Conservation (phyloP, 1,284 basidiomycete genomes). For the Sporisorium reilianum region DNA sequence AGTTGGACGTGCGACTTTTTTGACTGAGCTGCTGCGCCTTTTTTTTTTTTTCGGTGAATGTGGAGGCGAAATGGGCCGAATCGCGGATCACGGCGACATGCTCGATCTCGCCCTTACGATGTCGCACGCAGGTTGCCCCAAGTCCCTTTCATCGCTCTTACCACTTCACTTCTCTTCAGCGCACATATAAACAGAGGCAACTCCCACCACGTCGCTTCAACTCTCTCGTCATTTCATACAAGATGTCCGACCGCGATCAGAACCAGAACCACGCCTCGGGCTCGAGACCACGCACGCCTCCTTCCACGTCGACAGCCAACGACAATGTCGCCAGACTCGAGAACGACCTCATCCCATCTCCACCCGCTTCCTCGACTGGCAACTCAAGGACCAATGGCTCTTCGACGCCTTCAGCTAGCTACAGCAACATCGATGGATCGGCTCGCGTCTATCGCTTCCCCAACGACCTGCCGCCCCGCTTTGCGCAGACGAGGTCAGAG, state of each 20-base stretch:
- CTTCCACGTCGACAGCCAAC: constrained; percentile 4
- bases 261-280: constrained; percentile 11
- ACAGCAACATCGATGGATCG: constrained; percentile 36
- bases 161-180: too few relatives aligned
- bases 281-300: constrained; percentile 15
- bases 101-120: not conserved
- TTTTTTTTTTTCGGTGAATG: not conserved
- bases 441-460: constrained; percentile 42
- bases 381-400: not conserved
- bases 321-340: constrained; percentile 27
- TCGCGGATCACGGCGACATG: constrained; percentile 7
- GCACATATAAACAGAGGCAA: too few relatives aligned
- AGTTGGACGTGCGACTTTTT: too few relatives aligned
- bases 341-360: constrained; percentile 40
- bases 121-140: not conserved
- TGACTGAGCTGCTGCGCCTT: constrained; percentile 8
- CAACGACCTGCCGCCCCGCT: constrained; percentile 24
- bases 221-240: not conserved
- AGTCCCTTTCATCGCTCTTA: not conserved
- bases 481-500: constrained; percentile 9
- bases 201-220: not conserved
- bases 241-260: constrained; percentile 16
- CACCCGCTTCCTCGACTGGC: constrained; percentile 14
- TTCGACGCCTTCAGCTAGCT: constrained; percentile 6
- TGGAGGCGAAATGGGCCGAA: constrained; percentile 9